phyloP scores from a whole-genome alignment of 805 yeast genomes.

The Wickerhamiella hasegawae region DNA sequence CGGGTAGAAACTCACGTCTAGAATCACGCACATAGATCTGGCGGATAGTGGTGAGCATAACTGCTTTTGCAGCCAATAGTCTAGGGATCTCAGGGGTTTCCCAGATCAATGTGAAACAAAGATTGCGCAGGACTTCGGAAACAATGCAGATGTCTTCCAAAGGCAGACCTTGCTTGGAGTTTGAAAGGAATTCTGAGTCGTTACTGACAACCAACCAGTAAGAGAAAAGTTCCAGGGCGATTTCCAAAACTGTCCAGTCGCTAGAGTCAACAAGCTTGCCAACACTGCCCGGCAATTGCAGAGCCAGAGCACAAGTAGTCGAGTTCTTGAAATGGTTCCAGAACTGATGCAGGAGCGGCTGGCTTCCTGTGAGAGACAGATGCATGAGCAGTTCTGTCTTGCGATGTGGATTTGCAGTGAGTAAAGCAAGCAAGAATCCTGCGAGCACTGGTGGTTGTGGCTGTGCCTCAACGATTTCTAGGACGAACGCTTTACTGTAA shows the following conservation, averaged over 20 bases:
- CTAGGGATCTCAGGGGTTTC: conserved; percentile 11
- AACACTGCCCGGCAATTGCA: not conserved
- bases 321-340: conserved; percentile 8
- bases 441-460: not conserved
- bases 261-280: not conserved
- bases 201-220: conserved; percentile 52
- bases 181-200: conserved; percentile 40
- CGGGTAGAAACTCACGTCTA: conserved; percentile 36
- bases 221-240: conserved; percentile 47
- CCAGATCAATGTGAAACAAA: conserved; percentile 37
- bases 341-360: conserved; percentile 2
- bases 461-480: not conserved
- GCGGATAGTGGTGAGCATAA: conserved; percentile 38
- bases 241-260: conserved; percentile 20
- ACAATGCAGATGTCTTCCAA: conserved; percentile 27
- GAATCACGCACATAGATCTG: conserved; percentile 53
- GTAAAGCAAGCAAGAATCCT: not conserved
- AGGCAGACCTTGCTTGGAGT: conserved; percentile 26
- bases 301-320: not conserved
- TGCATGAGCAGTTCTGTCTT: conserved; percentile 1
- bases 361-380: not conserved
- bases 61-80: conserved; percentile 14
- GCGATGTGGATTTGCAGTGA: not conserved
- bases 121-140: conserved; percentile 27
- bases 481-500: not conserved